A percentile compares a stretch with the other conserved stretches of the same genome.
These are phyloP conservation scores for Venturia asperata DNA, from an alignment of 2,329 filamentous ascomycete genomes.

Conservation along the genomic window DNA sequence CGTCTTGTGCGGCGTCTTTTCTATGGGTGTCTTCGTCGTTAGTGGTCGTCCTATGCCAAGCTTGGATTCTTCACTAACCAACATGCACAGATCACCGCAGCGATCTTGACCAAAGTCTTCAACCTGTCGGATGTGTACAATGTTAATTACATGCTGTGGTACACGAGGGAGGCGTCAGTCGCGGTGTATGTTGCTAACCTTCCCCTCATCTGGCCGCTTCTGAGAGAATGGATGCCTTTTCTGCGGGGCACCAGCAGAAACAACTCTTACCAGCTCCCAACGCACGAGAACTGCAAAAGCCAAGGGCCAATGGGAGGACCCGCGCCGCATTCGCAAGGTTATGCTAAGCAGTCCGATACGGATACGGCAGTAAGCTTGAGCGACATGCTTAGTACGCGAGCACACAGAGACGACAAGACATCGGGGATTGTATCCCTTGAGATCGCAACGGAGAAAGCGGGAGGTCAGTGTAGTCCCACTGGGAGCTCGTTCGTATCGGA, in stretches of 20 bases:
- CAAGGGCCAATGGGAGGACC: neutral
- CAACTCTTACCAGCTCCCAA: conserved; percentile 12
- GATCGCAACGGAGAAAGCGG: neutral
- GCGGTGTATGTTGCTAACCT: conserved; percentile 49
- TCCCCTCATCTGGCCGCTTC: conserved; percentile 47
- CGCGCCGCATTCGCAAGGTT: conserved; percentile 2
- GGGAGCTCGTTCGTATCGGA: neutral
- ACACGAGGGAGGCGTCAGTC: conserved; percentile 47
- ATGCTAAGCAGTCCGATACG: neutral
- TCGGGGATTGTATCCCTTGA: neutral
- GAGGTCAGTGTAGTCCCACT: neutral
- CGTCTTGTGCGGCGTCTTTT: conserved; percentile 45
- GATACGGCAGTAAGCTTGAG: neutral
- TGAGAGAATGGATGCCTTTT: conserved; percentile 38
- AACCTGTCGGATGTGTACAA: conserved; percentile 39
- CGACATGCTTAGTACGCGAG: neutral
- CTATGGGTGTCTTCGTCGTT: conserved; percentile 46
- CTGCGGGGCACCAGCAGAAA: conserved; percentile 22
- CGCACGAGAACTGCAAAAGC: neutral
- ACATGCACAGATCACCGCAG: conserved; percentile 31
- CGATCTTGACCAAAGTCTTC: conserved; percentile 44
- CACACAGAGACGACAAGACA: neutral
- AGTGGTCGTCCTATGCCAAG: conserved; percentile 17
- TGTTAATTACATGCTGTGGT: conserved; percentile 42
- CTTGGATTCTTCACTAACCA: neutral